Evolutionary conservation across 2,329 filamentous ascomycete species (phyloP).

Genomic region (Fusarium odoratissimum): DNA sequence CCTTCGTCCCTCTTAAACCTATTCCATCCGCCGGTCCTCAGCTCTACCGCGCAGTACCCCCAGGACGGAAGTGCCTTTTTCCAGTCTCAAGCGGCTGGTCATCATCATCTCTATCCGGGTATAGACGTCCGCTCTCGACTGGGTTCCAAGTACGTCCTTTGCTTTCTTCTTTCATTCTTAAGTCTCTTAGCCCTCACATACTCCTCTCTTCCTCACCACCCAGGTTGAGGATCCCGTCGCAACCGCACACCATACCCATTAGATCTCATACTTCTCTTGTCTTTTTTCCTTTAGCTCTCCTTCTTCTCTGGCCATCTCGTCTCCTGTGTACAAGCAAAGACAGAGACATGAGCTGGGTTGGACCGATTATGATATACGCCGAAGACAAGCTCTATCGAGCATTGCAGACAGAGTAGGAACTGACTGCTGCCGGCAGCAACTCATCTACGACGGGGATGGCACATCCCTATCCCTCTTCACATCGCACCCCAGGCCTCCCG

Average conservation of each 20-base stretch:
- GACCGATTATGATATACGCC: constrained; percentile 8
- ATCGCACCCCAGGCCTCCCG: constrained; percentile 62
- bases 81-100: constrained; percentile 53
- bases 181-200: neutral
- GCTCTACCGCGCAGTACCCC: constrained; percentile 60
- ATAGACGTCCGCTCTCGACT: constrained; percentile 67
- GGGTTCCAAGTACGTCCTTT: constrained; percentile 63
- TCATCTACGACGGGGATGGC: constrained; percentile 66
- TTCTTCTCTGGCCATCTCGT: neutral
- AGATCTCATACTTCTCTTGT: neutral
- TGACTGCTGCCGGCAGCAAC: constrained; percentile 54
- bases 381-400: constrained; percentile 6
- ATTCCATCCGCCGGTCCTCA: constrained; percentile 63
- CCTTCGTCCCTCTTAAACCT: constrained; percentile 63
- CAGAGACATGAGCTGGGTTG: constrained; percentile 7
- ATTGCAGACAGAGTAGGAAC: constrained; percentile 25
- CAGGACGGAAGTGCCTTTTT: constrained; percentile 64
- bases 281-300: neutral
- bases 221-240: constrained; percentile 1
- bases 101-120: constrained; percentile 59
- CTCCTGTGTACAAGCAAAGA: neutral
- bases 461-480: constrained; percentile 61
- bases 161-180: neutral
- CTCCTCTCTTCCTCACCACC: constrained; percentile 6
- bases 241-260: constrained; percentile 1